These are phyloP conservation scores for Micractinium sp. DNA, from an alignment of 139 green algal species.

Conservation along the genomic window DNA sequence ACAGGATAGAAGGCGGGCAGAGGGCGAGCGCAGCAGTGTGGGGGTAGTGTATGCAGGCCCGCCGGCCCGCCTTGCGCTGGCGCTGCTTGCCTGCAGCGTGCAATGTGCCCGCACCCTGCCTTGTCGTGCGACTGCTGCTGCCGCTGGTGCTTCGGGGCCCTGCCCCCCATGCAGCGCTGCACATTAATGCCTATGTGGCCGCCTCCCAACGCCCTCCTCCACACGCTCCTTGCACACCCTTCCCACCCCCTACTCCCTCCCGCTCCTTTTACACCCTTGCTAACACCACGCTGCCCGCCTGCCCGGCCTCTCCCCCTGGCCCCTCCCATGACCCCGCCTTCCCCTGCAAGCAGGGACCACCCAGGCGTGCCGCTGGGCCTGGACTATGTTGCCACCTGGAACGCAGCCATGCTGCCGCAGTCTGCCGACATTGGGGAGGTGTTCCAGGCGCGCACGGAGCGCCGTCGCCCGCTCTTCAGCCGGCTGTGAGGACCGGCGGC, in stretches of 20 bases:
- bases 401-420: conserved; percentile 55
- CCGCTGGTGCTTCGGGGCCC: neutral
- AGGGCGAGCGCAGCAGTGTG: neutral
- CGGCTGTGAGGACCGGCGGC: conserved; percentile 46
- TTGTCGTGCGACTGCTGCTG: neutral
- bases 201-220: no score
- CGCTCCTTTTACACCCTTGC: neutral
- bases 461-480: conserved; percentile 41
- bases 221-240: neutral
- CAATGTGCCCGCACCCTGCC: neutral
- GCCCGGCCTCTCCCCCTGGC: no score
- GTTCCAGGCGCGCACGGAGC: conserved; percentile 35
- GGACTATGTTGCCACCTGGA: conserved; percentile 74
- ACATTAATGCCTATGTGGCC: neutral
- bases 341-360: conserved; percentile 42
- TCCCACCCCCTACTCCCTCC: neutral
- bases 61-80: neutral
- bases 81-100: neutral
- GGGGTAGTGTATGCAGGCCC: neutral
- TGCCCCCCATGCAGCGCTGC: no score
- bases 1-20: no score
- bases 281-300: neutral
- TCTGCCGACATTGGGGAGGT: conserved; percentile 60
- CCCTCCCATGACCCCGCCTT: neutral
- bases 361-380: conserved; percentile 60